Base-by-base conservation (phyloP, 306 rosid species). In the Lathyrus aphaca region DNA sequence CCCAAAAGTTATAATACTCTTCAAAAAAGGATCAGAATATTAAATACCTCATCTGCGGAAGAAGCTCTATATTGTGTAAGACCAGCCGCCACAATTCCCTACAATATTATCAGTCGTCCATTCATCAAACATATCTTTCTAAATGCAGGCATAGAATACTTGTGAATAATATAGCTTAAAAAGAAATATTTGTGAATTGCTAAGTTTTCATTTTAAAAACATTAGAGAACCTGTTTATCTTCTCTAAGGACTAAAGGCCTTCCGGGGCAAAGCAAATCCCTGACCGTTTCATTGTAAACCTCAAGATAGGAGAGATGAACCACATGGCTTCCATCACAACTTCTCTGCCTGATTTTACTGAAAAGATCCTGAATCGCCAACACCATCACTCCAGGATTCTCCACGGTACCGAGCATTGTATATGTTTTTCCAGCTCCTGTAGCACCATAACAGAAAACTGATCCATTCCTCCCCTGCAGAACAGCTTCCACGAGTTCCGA, bases 311-410 rank as follows among this genome's bases (percentile, higher is more conserved):
- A 94, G 17, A 94, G 84, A 70, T 88, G 97, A 69, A 94, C 96
- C 1, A 80, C 84, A 69, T 94, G 97, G 80, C 62, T 90, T 74
- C 97, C 98, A 78, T 94, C 97, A 66, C 71, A 87, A 69, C 98
- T 94, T 80, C 95, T 84, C 65, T 87, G 96, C 83, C 91, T 87
- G 21, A 94, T 81, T 84, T 94, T 94, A 17, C 73, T 69, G 78
- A 94, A 94, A 14, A 94, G 88, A 66, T 94, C 98, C 84, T 94
- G 90, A 46, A 94, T 94, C 13, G 98, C 98, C 88, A 90, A 79
- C 81, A 94, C 98, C 97, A 94, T 94, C 64, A 94, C 98, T 38
- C 98, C 98, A 11, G 97, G 97, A 82, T 72, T 94, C 84, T 90
- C 97, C 50, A 86, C 50, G 3, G 96, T 94, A 1, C 98, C 97